Conservation (phyloP, 2,329 filamentous ascomycete genomes). For the Zarea fungicola region DNA sequence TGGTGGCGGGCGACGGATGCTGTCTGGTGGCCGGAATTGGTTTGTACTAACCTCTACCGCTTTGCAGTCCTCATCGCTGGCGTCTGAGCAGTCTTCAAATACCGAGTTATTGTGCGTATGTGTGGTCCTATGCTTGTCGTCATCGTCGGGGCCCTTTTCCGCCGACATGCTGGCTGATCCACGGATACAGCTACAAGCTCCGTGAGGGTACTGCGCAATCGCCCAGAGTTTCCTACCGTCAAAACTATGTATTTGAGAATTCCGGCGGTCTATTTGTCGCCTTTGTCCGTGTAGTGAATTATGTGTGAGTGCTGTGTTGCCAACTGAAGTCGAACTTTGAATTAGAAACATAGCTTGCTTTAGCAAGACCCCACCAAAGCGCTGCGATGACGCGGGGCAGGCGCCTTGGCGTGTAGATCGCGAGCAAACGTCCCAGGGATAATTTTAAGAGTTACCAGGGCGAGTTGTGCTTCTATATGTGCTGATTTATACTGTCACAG, state of each 20-base stretch:
- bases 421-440: no score
- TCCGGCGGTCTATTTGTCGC: neutral
- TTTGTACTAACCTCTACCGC: conserved; percentile 44
- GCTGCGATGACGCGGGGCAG: conserved; percentile 2
- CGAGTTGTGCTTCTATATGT: no score
- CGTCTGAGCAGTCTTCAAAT: conserved; percentile 36
- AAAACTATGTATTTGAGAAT: neutral
- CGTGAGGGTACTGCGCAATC: neutral
- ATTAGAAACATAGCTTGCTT: neutral
- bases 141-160: neutral
- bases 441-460: no score
- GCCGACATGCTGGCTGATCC: conserved; percentile 2
- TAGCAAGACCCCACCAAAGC: conserved; percentile 11
- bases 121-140: neutral
- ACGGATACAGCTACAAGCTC: neutral
- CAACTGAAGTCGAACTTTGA: neutral
- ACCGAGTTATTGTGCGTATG: conserved; percentile 15
- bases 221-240: neutral
- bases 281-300: neutral
- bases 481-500: no score
- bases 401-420: neutral
- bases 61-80: conserved; percentile 46
- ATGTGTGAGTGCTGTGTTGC: neutral
- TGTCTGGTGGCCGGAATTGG: no score
- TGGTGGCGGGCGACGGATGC: no score